phyloP scores from a whole-genome alignment of 345 rosid species.

The Corymbia maculata region DNA sequence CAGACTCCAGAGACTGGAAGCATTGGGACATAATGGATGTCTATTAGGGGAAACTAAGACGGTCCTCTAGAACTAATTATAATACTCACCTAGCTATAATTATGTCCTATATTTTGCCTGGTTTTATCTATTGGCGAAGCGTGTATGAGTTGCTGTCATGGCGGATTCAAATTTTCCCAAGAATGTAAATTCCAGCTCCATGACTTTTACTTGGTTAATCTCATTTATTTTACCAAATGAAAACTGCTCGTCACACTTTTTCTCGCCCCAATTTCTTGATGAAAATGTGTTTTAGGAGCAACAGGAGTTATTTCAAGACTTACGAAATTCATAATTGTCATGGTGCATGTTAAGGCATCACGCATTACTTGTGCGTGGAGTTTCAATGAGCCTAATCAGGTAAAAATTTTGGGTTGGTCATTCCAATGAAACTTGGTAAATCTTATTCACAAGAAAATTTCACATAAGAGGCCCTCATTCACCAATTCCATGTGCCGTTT shows the following conservation, averaged over 20 bases:
- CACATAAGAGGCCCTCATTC: neutral
- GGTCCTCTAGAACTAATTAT: neutral
- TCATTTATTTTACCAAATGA: neutral
- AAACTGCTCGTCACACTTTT: neutral
- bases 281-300: neutral
- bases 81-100: neutral
- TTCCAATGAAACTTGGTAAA: neutral
- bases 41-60: neutral
- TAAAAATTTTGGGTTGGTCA: neutral
- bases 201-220: neutral
- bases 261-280: neutral
- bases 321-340: neutral
- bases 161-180: neutral
- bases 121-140: neutral
- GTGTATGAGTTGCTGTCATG: neutral
- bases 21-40: neutral
- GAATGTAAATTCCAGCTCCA: neutral
- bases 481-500: fast-evolving
- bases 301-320: too few species aligned
- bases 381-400: neutral
- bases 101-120: neutral
- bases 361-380: neutral
- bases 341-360: fast-evolving
- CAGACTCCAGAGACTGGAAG: neutral
- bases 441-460: neutral